These are phyloP conservation scores for Trypanosoma brucei DNA, from an alignment of 208 protist species.

Conservation along the genomic window DNA sequence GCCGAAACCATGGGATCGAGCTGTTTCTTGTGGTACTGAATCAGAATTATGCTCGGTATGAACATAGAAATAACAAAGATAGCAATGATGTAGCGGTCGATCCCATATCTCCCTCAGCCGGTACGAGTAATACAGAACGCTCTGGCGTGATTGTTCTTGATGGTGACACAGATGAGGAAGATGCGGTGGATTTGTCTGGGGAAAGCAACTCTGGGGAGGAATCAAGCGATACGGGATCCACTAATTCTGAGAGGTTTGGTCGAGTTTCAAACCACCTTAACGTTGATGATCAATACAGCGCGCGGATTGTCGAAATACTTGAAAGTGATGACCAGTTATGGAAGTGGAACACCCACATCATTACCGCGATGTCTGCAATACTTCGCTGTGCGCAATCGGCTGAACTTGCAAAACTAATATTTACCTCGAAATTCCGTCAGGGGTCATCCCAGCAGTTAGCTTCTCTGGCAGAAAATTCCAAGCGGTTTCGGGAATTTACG, in stretches of 20 bases:
- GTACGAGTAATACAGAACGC: background rate
- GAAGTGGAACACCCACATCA: slow-evolving; percentile 76
- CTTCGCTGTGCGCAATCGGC: slow-evolving; percentile 43
- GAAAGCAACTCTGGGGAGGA: slow-evolving; percentile 2
- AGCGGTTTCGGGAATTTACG: slow-evolving; percentile 66
- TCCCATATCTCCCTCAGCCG: background rate
- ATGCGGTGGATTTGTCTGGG: background rate
- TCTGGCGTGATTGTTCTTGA: slow-evolving; percentile 6
- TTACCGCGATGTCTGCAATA: slow-evolving; percentile 51
- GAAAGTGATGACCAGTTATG: slow-evolving; percentile 76
- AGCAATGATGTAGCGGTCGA: background rate
- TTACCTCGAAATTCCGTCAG: slow-evolving; percentile 31
- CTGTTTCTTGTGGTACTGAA: slow-evolving; percentile 80
- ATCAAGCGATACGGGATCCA: background rate
- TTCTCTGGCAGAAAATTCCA: slow-evolving; percentile 29
- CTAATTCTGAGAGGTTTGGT: slow-evolving; percentile 5
- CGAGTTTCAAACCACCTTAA: background rate
- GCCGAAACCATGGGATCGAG: slow-evolving; percentile 78
- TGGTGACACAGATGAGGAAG: slow-evolving; percentile 15
- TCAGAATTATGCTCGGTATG: slow-evolving; percentile 67
- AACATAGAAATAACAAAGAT: slow-evolving; percentile 20
- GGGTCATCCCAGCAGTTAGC: slow-evolving; percentile 32
- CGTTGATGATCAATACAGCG: slow-evolving; percentile 38
- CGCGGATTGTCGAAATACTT: slow-evolving; percentile 47
- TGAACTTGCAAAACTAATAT: slow-evolving; percentile 57